A percentile compares a stretch with the other conserved stretches of the same genome.
These are phyloP conservation scores for Magnaporthiopsis poae DNA, from an alignment of 2,329 filamentous ascomycete species.

Conservation along the genomic window DNA sequence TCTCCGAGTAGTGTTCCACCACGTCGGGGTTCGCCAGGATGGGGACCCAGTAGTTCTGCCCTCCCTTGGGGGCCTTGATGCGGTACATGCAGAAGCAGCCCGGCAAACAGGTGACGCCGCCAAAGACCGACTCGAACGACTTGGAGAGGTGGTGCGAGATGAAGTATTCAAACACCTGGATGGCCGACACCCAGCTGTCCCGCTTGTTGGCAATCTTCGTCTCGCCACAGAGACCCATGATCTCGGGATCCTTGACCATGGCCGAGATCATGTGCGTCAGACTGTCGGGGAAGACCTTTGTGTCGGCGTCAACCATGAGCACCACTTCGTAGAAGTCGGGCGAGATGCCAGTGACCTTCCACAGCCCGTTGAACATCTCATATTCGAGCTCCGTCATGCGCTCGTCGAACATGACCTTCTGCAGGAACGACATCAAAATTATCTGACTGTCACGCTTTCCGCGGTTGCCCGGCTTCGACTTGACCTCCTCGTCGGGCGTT, in stretches of 20 bases:
- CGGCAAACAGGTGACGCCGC: conserved; percentile 95
- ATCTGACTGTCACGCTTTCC: conserved; percentile 99
- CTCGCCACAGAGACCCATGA: conserved; percentile 97
- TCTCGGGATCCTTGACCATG: conserved; percentile 97
- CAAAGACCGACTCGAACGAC: conserved; percentile 95
- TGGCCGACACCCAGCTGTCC: conserved; percentile 88
- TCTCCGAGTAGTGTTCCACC: conserved; percentile 98
- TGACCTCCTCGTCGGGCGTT: conserved; percentile 72
- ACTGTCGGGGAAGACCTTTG: conserved; percentile 96
- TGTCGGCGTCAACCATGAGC: conserved; percentile 98
- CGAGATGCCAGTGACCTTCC: conserved; percentile 96
- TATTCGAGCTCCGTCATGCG: conserved; percentile 98
- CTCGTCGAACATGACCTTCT: conserved; percentile 99
- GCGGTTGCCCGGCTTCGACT: conserved; percentile 86
- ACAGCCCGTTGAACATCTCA: conserved; percentile 98
- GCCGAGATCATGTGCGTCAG: conserved; percentile 97
- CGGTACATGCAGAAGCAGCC: conserved; percentile 99
- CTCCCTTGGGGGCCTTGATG: conserved; percentile 97
- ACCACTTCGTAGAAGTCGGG: conserved; percentile 97
- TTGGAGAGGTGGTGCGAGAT: conserved; percentile 96
- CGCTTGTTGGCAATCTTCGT: conserved; percentile 99
- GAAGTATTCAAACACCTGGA: conserved; percentile 99
- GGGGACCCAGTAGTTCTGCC: conserved; percentile 98
- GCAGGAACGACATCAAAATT: conserved; percentile 96
- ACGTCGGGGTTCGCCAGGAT: conserved; percentile 97